Percentiles rank a stretch among this genome's conserved stretches.
Evolutionary conservation across 345 rosid species (phyloP).

Genomic region (Syzygium jambos): DNA sequence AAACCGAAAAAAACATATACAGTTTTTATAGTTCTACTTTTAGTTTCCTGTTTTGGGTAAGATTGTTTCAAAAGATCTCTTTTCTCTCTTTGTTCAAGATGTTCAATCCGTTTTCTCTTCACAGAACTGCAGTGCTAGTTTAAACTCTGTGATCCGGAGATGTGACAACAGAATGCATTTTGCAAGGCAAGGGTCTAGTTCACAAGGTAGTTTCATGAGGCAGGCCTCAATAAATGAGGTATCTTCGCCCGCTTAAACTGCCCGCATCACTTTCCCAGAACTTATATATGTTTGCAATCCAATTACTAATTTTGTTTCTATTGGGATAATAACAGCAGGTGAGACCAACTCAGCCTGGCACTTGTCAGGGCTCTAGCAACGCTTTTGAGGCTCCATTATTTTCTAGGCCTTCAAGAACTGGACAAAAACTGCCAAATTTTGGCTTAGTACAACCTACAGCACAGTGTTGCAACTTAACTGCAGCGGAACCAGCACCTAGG

Average conservation of each 20-base stretch:
- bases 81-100: not conserved
- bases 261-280: not conserved
- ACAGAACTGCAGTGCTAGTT: conserved; percentile 73
- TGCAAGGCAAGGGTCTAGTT: conserved; percentile 54
- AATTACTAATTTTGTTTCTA: not conserved
- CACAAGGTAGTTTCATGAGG: conserved; percentile 72
- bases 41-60: not conserved
- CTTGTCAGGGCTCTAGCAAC: not conserved
- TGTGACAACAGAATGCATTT: conserved; percentile 48
- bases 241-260: not conserved
- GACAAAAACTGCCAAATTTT: conserved; percentile 3
- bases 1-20: not conserved
- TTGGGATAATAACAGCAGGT: not conserved
- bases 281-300: not conserved
- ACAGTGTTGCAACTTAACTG: conserved; percentile 8
- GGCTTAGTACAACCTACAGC: conserved; percentile 2
- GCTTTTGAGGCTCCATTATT: conserved; percentile 31
- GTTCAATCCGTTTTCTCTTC: not conserved
- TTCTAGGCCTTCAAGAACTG: conserved; percentile 35
- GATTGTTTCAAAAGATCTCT: not conserved
- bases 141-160: conserved; percentile 44
- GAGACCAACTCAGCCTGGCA: conserved; percentile 8
- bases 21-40: not conserved
- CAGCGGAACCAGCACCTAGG: conserved; percentile 12
- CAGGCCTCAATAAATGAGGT: conserved; percentile 48